These are phyloP conservation scores for Fusarium algeriense DNA, from an alignment of 2,329 filamentous ascomycete genomes.

Conservation along the genomic window DNA sequence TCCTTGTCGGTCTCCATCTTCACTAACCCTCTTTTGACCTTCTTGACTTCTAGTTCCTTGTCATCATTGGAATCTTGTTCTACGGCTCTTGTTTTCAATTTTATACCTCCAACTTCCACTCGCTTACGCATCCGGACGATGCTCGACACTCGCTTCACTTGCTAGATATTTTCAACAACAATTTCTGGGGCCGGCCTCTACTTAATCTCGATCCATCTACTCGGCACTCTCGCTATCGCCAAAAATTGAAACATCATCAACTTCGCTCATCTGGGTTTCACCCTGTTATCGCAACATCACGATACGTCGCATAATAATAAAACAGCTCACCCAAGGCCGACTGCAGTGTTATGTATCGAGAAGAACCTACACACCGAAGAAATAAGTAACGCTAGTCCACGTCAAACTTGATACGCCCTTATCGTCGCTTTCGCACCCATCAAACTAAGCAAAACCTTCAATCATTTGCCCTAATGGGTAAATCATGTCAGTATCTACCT, in stretches of 20 bases:
- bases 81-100: conserved; percentile 26
- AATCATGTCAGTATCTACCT: conserved; percentile 51
- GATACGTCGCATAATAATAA: conserved; percentile 11
- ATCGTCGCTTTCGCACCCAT: background rate
- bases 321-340: conserved; percentile 3
- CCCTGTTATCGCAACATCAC: conserved; percentile 29
- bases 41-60: conserved; percentile 2
- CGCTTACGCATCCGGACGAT: conserved; percentile 36
- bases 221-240: conserved; percentile 11
- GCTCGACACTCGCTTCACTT: conserved; percentile 41
- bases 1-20: conserved; percentile 27
- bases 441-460: conserved; percentile 1
- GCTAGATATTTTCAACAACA: conserved; percentile 9
- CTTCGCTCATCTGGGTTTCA: conserved; percentile 22
- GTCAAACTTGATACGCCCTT: background rate
- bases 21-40: conserved; percentile 37
- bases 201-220: background rate
- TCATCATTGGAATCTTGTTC: conserved; percentile 19
- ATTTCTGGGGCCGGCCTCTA: conserved; percentile 9
- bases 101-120: conserved; percentile 26
- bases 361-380: background rate
- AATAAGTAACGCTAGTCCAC: background rate
- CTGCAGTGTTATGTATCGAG: background rate
- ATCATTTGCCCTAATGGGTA: conserved; percentile 49
- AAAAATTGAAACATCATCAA: conserved; percentile 8